Evolutionary conservation across 441 rosid genomes (phyloP).

Genomic region (Adansonia madagascariensis): DNA sequence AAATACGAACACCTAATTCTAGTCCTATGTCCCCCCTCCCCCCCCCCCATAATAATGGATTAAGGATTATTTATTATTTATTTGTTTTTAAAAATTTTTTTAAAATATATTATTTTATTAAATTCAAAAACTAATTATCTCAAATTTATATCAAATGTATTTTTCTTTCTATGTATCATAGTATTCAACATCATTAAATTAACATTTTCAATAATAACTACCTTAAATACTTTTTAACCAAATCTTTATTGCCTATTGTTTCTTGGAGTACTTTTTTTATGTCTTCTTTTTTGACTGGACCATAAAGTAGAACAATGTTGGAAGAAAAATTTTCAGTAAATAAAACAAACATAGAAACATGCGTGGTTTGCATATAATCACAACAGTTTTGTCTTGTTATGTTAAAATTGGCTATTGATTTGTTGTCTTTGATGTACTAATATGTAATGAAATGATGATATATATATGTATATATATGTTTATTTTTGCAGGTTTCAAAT

Average conservation of each 20-base stretch:
- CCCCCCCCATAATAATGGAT: background rate
- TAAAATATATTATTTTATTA: no score
- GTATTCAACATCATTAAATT: background rate
- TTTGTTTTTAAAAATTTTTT: no score
- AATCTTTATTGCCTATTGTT: background rate
- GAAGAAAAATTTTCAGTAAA: no score
- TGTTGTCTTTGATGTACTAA: background rate
- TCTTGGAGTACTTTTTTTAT: background rate
- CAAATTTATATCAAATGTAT: no score
- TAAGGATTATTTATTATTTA: no score
- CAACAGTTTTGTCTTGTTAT: background rate
- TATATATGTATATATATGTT: background rate
- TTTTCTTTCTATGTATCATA: no score
- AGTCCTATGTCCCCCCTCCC: conserved; percentile 22
- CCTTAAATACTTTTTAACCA: no score
- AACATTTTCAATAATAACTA: background rate
- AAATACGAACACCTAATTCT: conserved; percentile 7
- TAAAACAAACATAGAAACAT: background rate
- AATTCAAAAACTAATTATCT: no score
- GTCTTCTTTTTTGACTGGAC: background rate
- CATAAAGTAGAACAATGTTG: conserved; percentile 4
- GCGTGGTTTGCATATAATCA: background rate
- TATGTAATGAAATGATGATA: no score
- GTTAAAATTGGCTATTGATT: background rate
- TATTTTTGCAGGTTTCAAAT: conserved; percentile 57